Percentiles rank a stretch among this genome's conserved stretches.
These are phyloP conservation scores for Aurantiochytrium sp. DNA, from an alignment of 108 stramenopile species.

Conservation along the genomic window DNA sequence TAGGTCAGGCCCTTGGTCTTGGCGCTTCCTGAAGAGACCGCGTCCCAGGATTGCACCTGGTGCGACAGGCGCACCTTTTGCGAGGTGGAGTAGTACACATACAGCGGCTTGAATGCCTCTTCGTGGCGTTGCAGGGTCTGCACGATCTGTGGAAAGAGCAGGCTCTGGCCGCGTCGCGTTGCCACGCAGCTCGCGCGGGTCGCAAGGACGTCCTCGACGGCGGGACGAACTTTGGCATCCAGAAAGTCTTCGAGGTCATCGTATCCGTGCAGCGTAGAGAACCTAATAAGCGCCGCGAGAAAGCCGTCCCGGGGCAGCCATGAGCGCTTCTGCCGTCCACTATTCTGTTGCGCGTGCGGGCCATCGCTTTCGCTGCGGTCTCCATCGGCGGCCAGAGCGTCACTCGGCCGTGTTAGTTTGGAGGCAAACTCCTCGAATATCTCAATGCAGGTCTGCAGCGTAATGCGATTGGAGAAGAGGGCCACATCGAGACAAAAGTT, in stretches of 20 bases:
- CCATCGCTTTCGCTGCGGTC: no score
- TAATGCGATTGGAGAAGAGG: slow-evolving; percentile 1
- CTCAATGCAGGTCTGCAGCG: background rate
- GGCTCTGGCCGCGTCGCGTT: background rate
- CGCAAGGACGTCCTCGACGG: background rate
- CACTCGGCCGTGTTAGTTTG: background rate
- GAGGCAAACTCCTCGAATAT: background rate
- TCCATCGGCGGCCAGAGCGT: background rate
- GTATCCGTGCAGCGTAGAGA: background rate
- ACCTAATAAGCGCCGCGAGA: background rate
- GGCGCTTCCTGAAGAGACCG: background rate
- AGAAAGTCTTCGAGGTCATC: background rate
- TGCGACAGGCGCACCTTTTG: background rate
- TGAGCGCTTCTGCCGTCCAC: no score
- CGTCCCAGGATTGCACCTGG: background rate
- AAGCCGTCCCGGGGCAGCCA: background rate
- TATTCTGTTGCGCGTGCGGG: no score
- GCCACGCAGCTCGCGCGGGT: background rate
- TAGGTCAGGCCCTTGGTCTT: background rate
- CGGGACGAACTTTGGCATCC: background rate
- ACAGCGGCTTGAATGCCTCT: background rate
- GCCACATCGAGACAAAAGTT: background rate
- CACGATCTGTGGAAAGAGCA: background rate
- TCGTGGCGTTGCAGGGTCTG: background rate
- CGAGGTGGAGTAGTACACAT: background rate